Conservation (phyloP, 78 protist genomes). For the Dictyostelium firmibasis region DNA sequence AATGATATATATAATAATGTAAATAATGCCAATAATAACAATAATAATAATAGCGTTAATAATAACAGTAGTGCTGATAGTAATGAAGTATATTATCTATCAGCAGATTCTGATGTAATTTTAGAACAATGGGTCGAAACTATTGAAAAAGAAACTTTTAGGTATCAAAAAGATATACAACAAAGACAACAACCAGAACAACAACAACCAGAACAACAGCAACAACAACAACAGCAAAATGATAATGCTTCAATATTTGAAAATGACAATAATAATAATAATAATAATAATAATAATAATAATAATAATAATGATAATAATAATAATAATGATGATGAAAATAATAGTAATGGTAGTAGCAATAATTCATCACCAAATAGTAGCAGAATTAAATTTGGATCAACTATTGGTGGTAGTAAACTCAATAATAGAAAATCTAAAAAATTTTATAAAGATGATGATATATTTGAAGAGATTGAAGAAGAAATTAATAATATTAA, state of each 20-base stretch:
- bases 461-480: background rate
- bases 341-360: no score
- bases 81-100: conserved; percentile 3
- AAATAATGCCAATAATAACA: background rate
- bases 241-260: background rate
- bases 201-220: background rate
- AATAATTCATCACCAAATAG: background rate
- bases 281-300: background rate
- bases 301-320: background rate
- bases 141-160: conserved; percentile 24
- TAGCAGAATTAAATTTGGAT: background rate
- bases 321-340: background rate
- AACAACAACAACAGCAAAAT: background rate
- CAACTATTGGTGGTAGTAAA: background rate
- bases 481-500: background rate
- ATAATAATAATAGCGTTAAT: background rate
- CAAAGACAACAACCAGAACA: background rate
- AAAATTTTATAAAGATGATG: background rate
- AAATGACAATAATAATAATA: background rate
- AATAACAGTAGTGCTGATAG: background rate
- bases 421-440: background rate
- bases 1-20: background rate
- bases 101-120: conserved; percentile 3
- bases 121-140: conserved; percentile 27
- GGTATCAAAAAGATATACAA: background rate